These are phyloP conservation scores for Lindgomyces ingoldianus DNA, from an alignment of 495 filamentous ascomycete species.

Conservation along the genomic window DNA sequence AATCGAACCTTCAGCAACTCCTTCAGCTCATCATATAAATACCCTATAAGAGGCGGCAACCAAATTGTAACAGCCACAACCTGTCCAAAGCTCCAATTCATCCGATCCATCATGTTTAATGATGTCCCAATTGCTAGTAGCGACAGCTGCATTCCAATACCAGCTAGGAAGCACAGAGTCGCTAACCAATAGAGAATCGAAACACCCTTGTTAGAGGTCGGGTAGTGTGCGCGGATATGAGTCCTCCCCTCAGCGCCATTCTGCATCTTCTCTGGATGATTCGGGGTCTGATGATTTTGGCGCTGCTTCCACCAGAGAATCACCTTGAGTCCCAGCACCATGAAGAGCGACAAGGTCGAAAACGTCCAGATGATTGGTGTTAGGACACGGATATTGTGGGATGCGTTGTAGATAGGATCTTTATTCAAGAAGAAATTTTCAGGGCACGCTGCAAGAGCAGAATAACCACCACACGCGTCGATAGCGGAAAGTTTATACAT, in stretches of 20 bases:
- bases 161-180: conserved; percentile 19
- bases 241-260: not conserved
- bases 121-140: conserved; percentile 17
- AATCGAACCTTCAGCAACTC: not conserved
- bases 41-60: conserved; percentile 13
- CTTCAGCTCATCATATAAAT: conserved; percentile 17
- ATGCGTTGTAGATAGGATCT: not conserved
- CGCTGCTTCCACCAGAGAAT: not conserved
- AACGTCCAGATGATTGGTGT: conserved; percentile 24
- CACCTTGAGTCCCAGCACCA: not conserved
- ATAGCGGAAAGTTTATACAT: conserved; percentile 22
- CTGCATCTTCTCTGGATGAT: not conserved
- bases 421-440: conserved; percentile 7
- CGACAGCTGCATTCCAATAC: conserved; percentile 27
- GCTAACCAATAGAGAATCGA: conserved; percentile 4
- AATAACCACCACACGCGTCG: conserved; percentile 23
- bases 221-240: not conserved
- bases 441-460: conserved; percentile 19
- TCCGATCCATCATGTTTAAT: conserved; percentile 23
- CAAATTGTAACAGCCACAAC: conserved; percentile 28
- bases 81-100: conserved; percentile 24
- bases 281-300: not conserved
- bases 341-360: conserved; percentile 5
- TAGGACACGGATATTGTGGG: conserved; percentile 8
- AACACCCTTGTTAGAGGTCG: not conserved